These are phyloP conservation scores for Scheffersomyces ergatensis DNA, from an alignment of 805 yeast species.

Conservation along the genomic window DNA sequence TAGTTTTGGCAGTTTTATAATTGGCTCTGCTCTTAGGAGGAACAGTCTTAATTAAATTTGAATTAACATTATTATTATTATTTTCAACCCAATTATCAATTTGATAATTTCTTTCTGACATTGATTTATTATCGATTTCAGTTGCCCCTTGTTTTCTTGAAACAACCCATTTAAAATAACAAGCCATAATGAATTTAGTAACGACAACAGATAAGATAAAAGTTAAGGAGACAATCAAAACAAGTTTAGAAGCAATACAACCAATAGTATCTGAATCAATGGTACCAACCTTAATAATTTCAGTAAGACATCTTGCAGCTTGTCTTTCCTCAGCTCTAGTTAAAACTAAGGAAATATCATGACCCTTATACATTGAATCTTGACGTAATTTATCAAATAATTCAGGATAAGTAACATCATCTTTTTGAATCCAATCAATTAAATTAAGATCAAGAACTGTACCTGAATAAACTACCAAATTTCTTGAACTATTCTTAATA, in stretches of 20 bases:
- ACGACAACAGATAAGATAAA: conserved; percentile 81
- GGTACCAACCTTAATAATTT: conserved; percentile 84
- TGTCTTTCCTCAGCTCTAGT: conserved; percentile 64
- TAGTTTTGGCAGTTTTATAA: conserved; percentile 31
- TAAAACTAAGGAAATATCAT: conserved; percentile 75
- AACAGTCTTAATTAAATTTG: conserved; percentile 52
- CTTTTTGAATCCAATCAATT: conserved; percentile 68
- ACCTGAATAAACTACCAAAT: conserved; percentile 86
- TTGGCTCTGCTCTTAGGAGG: conserved; percentile 54
- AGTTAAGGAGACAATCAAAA: conserved; percentile 74
- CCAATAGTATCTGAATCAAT: conserved; percentile 90
- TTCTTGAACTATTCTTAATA: conserved; percentile 63
- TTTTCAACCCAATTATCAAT: conserved; percentile 88
- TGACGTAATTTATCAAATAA: conserved; percentile 63
- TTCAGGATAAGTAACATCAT: conserved; percentile 70
- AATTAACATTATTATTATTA: conserved; percentile 35
- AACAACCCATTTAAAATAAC: conserved; percentile 84
- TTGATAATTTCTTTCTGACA: conserved; percentile 61
- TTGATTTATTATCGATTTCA: conserved; percentile 52
- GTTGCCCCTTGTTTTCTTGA: conserved; percentile 77
- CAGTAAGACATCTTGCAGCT: conserved; percentile 79
- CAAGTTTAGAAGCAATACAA: conserved; percentile 87
- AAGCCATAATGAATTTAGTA: conserved; percentile 78
- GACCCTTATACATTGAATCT: conserved; percentile 60
- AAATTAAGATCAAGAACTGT: conserved; percentile 79